Percentiles rank a stretch among this genome's conserved stretches.
Conservation (phyloP, 805 yeast species). For the Saccharomycopsis amapae region DNA sequence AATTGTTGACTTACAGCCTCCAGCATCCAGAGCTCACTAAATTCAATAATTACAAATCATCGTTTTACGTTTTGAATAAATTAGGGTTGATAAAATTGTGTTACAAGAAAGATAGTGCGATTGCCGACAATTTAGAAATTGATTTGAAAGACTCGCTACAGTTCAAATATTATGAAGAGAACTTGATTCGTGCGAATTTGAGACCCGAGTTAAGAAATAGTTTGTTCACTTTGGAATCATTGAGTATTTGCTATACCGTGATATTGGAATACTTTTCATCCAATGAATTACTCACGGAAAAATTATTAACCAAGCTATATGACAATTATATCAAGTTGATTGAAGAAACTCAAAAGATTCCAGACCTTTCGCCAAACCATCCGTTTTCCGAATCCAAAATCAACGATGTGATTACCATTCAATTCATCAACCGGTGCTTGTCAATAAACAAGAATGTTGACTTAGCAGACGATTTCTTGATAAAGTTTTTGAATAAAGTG, state of each 20-base stretch:
- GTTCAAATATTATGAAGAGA: conserved; percentile 6
- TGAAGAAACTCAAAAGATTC: conserved; percentile 2
- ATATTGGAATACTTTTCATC: conserved; percentile 4
- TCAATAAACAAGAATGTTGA: not conserved
- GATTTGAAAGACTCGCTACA: conserved; percentile 11
- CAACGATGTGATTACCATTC: conserved; percentile 6
- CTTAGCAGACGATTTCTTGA: conserved; percentile 9
- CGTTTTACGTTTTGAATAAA: conserved; percentile 15
- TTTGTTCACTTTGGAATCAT: conserved; percentile 6
- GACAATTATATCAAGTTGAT: conserved; percentile 9
- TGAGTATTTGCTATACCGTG: conserved; percentile 14
- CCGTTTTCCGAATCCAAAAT: conserved; percentile 2
- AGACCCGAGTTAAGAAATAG: conserved; percentile 7
- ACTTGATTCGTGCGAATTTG: conserved; percentile 7
- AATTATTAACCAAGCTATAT: conserved; percentile 2
- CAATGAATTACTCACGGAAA: not conserved
- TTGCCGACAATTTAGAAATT: conserved; percentile 1
- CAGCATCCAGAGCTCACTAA: not conserved
- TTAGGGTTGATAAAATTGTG: conserved; percentile 12
- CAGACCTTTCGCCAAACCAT: not conserved
- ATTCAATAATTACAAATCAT: not conserved
- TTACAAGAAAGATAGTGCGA: conserved; percentile 2
- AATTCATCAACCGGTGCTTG: conserved; percentile 9
- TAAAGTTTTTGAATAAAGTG: conserved; percentile 7
- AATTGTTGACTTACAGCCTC: not conserved